Conservation (phyloP, 2,329 filamentous ascomycete species). For the Colletotrichum incanum region DNA sequence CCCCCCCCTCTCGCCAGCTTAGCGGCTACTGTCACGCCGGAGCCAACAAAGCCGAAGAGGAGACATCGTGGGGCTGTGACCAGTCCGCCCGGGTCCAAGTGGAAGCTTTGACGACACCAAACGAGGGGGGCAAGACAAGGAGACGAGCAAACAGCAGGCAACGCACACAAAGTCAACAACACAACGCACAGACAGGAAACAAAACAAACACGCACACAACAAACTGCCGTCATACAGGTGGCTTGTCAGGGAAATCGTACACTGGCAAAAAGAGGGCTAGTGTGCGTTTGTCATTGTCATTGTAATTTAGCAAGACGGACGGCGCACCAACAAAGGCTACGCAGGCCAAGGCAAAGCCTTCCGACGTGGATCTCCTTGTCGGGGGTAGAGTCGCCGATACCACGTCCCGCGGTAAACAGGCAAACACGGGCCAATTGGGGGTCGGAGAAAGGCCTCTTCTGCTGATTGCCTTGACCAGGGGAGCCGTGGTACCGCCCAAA, state of each 20-base stretch:
- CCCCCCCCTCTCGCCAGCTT: neutral
- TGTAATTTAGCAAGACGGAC: neutral
- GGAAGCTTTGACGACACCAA: conserved; percentile 23
- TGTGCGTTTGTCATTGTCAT: conserved; percentile 2
- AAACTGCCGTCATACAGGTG: conserved; percentile 29
- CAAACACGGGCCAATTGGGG: conserved; percentile 19
- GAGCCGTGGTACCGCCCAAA: conserved; percentile 11
- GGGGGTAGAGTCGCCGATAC: conserved; percentile 15
- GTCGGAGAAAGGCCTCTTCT: conserved; percentile 10
- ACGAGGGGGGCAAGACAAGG: neutral
- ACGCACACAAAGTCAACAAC: neutral
- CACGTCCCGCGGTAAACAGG: neutral
- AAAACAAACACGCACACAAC: conserved; percentile 17
- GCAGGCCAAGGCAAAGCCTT: conserved; percentile 10
- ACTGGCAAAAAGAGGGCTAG: neutral
- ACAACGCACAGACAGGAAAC: neutral
- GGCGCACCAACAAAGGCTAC: conserved; percentile 4
- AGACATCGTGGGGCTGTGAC: conserved; percentile 8
- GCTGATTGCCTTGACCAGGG: conserved; percentile 9
- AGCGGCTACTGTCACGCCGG: conserved; percentile 23
- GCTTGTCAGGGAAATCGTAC: neutral
- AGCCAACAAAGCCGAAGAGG: conserved; percentile 23
- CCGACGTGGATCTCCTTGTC: conserved; percentile 39
- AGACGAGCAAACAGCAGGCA: neutral
- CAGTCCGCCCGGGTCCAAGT: conserved; percentile 15